Base-by-base conservation (phyloP, 129 eudicot species). In the Centaurea solstitialis region DNA sequence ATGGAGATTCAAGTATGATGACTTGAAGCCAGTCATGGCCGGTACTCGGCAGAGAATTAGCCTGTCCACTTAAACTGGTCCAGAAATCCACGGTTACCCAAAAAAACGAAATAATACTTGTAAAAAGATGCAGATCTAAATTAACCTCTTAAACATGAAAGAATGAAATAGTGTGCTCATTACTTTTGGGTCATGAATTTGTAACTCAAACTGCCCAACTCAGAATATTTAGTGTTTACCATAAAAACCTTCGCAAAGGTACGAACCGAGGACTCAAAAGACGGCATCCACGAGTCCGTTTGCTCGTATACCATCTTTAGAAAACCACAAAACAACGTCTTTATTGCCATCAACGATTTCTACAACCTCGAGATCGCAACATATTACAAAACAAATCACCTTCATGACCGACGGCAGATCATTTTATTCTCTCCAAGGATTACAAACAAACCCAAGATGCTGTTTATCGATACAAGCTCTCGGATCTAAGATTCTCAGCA, bases 401-500 rank as follows among this genome's bases (percentile, higher is more conserved):
- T 53, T 76, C 73, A 6, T 62, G 68, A 8, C 68, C 68, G 4
- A 21, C 26, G 12, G 24, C 68, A 21, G 26, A 62, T 20, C 20
- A 70, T 4, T 77, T 83, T 77, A 83, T 83, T 83, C 79, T 3
- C 35, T 71, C 70, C 47, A 50, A 65, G 77, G 40, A 59, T 82
- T 57, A 76, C 69, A 38, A 69, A 76, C 69, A 38, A 69, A 26
- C 53, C 22, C 70, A 65, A 33, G 73, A 77, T 39, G 33, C 69
- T 4, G 53, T 76, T 93, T 86, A 95, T 61, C 99, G 98, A 72
- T 96, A 96, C 22, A 96, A 88, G 87, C 97, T 89, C 80, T 96
- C 99, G 0, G 99, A 93, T 77, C 98, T 87, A 37, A 96, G 93
- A 83, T 96, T 96, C 89, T 96, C 99, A 10, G 99, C 99, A 76